These are phyloP conservation scores for Talinum fruticosum DNA, from an alignment of 148 eudicot genomes.

Conservation along the genomic window DNA sequence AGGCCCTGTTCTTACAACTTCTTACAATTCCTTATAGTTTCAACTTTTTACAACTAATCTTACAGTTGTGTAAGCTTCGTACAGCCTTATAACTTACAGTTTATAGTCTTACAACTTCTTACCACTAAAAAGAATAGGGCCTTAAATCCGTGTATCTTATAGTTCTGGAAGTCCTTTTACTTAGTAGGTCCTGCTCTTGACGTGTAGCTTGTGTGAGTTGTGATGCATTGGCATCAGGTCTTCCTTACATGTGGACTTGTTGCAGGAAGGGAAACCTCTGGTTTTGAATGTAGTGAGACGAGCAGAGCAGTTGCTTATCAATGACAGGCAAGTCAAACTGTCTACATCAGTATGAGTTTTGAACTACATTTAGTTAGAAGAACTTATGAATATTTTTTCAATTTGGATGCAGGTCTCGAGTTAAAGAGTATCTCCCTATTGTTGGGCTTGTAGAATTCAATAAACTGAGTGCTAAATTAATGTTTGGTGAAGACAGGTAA, in stretches of 20 bases:
- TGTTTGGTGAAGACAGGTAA: slow-evolving; percentile 92
- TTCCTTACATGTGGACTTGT: neutral
- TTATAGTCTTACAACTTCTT: too few relatives aligned
- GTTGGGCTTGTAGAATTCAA: slow-evolving; percentile 91
- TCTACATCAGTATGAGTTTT: neutral
- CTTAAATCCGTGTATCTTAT: neutral
- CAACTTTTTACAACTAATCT: too few relatives aligned
- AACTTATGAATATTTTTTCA: slow-evolving; percentile 7
- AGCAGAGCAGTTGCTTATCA: slow-evolving; percentile 80
- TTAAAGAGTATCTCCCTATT: slow-evolving; percentile 94
- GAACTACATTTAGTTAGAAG: neutral
- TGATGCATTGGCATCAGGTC: neutral
- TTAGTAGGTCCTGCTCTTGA: neutral
- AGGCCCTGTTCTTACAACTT: too few relatives aligned
- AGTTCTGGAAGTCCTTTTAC: neutral
- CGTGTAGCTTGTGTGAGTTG: neutral
- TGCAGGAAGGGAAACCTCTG: slow-evolving; percentile 97
- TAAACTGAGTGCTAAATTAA: slow-evolving; percentile 91
- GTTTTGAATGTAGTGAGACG: slow-evolving; percentile 86
- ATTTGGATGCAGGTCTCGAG: slow-evolving; percentile 54
- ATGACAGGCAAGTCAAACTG: slow-evolving; percentile 51
- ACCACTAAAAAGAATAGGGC: too few relatives aligned
- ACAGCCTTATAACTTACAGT: too few relatives aligned
- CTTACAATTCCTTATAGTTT: too few relatives aligned
- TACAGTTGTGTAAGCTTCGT: too few relatives aligned